These are phyloP conservation scores for Vigna reflexopilosa DNA, from an alignment of 306 rosid species.

Conservation along the genomic window DNA sequence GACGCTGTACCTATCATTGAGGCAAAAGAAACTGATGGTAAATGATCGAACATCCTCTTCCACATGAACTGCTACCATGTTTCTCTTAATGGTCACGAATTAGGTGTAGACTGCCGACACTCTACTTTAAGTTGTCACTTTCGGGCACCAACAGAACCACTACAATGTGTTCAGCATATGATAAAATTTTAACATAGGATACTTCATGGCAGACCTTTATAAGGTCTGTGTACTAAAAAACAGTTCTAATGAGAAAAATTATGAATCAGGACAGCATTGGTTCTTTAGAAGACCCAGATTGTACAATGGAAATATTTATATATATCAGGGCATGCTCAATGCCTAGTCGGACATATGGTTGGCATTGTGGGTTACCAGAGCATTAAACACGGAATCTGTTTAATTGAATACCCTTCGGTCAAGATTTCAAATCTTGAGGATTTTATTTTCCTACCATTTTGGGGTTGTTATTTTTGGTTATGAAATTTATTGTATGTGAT, in stretches of 20 bases:
- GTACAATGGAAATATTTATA: constrained; percentile 2
- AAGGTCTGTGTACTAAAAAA: neutral
- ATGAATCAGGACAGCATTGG: neutral
- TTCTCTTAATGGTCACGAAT: neutral
- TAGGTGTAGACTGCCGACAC: neutral
- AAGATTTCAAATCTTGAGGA: neutral
- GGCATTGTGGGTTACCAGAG: neutral
- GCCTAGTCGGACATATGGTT: neutral
- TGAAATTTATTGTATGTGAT: neutral
- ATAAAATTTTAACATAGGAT: neutral
- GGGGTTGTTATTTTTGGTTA: neutral
- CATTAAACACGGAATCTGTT: neutral
- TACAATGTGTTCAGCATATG: neutral
- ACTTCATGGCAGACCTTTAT: neutral
- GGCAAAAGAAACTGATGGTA: constrained; percentile 92
- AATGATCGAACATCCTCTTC: constrained; percentile 6
- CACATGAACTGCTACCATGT: neutral
- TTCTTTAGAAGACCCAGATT: neutral
- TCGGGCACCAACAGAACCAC: neutral
- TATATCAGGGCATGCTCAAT: neutral
- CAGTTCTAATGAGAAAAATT: neutral
- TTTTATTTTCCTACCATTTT: neutral
- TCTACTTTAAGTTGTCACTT: neutral
- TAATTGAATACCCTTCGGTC: neutral
- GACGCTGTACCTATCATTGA: constrained; percentile 83